phyloP scores from a whole-genome alignment of 257 asterid genomes.

The Datura wrightii region DNA sequence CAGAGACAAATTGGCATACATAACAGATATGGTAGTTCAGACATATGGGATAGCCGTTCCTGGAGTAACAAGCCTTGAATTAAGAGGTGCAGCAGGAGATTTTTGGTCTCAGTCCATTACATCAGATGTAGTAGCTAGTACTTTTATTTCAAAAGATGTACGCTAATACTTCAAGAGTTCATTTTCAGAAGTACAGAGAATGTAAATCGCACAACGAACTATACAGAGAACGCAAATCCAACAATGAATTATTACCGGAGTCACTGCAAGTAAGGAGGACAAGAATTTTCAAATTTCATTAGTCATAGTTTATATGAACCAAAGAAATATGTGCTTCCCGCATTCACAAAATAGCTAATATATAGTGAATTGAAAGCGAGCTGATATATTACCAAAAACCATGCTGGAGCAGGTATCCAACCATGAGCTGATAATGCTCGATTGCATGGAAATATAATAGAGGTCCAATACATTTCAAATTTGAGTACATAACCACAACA shows the following conservation, averaged over 20 bases:
- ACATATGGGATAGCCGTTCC: background rate
- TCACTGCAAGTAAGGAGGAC: background rate
- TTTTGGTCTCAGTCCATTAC: background rate
- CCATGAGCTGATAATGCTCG: conserved; percentile 23
- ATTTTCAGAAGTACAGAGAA: background rate
- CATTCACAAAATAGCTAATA: conserved; percentile 23
- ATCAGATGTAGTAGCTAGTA: background rate
- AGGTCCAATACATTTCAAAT: background rate
- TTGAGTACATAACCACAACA: conserved; percentile 1
- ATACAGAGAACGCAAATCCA: background rate
- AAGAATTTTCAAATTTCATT: conserved; percentile 2
- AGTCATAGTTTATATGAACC: background rate
- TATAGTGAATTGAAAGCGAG: conserved; percentile 4
- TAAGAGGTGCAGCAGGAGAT: background rate
- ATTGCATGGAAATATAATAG: background rate
- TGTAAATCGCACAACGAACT: background rate
- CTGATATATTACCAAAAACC: background rate
- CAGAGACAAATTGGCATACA: background rate
- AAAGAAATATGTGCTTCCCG: background rate
- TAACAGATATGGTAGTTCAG: background rate
- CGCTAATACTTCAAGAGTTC: background rate
- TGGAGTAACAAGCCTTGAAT: background rate
- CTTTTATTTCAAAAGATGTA: background rate
- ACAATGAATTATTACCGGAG: background rate
- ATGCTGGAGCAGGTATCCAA: background rate